These are phyloP conservation scores for Yarrowia sp. DNA, from an alignment of 805 yeast species.

Conservation along the genomic window DNA sequence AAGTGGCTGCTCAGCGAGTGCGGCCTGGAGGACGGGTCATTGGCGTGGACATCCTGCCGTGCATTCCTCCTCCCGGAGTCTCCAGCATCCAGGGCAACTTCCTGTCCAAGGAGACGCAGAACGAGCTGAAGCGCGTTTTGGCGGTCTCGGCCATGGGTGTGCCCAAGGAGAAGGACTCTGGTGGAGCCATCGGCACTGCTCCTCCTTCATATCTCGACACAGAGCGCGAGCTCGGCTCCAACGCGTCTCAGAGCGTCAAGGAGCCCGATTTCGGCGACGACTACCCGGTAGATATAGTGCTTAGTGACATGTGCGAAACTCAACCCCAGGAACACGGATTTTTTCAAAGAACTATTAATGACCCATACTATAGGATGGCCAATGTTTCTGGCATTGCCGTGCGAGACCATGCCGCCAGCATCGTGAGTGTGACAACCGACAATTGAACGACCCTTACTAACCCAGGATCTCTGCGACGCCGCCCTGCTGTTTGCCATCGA, in stretches of 20 bases:
- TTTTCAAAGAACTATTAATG: constrained; percentile 68
- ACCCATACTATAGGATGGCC: constrained; percentile 84
- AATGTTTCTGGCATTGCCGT: constrained; percentile 82
- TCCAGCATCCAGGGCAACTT: constrained; percentile 84
- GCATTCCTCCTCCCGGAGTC: constrained; percentile 77
- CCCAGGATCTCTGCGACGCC: constrained; percentile 80
- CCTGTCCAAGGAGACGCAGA: constrained; percentile 48
- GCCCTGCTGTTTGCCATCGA: constrained; percentile 75
- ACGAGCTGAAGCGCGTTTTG: constrained; percentile 37
- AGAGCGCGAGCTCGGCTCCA: constrained; percentile 32
- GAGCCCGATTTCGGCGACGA: constrained; percentile 30
- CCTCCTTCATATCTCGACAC: constrained; percentile 33
- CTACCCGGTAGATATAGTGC: constrained; percentile 58
- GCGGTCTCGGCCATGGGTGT: constrained; percentile 35
- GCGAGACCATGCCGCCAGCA: constrained; percentile 78
- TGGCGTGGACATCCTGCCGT: constrained; percentile 80
- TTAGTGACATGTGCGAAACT: constrained; percentile 82
- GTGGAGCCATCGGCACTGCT: constrained; percentile 19
- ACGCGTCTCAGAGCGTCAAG: neutral
- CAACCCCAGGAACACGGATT: constrained; percentile 49
- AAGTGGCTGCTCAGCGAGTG: constrained; percentile 63
- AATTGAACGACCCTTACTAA: neutral
- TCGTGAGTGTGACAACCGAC: constrained; percentile 46
- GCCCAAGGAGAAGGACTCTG: constrained; percentile 29
- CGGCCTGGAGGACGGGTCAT: constrained; percentile 54